Conservation (phyloP, 305 asterid genomes). For the Solanum hybrid region DNA sequence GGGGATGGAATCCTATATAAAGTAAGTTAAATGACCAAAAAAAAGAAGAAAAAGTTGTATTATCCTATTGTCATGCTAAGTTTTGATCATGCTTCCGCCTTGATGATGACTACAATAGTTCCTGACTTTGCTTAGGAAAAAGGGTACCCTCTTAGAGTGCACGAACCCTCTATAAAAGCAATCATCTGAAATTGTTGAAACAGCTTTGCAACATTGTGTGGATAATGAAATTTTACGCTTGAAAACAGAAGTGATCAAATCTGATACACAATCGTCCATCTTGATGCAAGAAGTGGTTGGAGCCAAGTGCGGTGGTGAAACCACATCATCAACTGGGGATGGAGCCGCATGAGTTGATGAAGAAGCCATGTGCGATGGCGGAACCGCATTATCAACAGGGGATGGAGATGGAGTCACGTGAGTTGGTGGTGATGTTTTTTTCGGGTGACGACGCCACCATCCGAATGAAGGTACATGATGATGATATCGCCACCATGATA, state of each 20-base stretch:
- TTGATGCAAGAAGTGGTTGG: not conserved
- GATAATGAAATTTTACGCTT: not conserved
- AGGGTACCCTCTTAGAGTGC: not conserved
- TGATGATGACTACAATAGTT: not conserved
- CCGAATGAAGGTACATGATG: not conserved
- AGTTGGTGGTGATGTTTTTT: not conserved
- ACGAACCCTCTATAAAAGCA: constrained; percentile 12
- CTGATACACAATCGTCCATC: constrained; percentile 9
- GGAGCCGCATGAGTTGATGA: not conserved
- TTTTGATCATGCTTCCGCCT: not conserved
- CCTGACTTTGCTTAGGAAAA: not conserved
- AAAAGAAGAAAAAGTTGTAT: not conserved
- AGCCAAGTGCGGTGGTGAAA: not conserved
- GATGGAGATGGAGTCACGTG: not conserved
- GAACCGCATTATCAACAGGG: not conserved
- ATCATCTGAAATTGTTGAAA: constrained; percentile 16
- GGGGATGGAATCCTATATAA: not conserved
- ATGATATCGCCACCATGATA: not conserved
- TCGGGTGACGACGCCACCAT: not conserved
- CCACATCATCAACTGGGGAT: not conserved
- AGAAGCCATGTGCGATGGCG: not conserved
- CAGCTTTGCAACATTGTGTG: constrained; percentile 1
- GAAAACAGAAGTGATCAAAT: constrained; percentile 10
- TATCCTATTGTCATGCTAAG: not conserved
- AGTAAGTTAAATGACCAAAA: not conserved